These are phyloP conservation scores for Rhizopus arrhizus DNA, from an alignment of 371 early-diverging fungal species.

Conservation along the genomic window DNA sequence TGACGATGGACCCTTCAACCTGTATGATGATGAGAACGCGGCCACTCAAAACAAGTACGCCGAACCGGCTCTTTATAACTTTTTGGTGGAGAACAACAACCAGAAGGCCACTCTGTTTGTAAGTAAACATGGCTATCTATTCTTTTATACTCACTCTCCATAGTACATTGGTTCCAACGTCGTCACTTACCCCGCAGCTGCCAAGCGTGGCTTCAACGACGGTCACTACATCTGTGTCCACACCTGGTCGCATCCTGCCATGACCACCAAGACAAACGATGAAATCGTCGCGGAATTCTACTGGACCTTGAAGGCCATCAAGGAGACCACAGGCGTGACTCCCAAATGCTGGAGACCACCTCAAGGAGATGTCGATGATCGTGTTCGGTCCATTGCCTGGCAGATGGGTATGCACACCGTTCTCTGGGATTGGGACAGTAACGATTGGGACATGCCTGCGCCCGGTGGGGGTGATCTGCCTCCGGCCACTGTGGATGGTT, in stretches of 20 bases:
- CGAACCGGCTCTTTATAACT: slow-evolving; percentile 48
- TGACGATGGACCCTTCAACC: slow-evolving; percentile 41
- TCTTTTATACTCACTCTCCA: slow-evolving; percentile 1
- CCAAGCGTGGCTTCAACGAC: slow-evolving; percentile 29
- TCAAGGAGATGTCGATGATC: slow-evolving; percentile 55
- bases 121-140: slow-evolving; percentile 21
- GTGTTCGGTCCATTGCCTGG: slow-evolving; percentile 56
- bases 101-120: slow-evolving; percentile 38
- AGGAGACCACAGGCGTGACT: slow-evolving; percentile 55
- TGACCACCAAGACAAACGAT: slow-evolving; percentile 57
- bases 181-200: slow-evolving; percentile 29
- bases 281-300: slow-evolving; percentile 64
- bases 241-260: slow-evolving; percentile 61
- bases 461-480: slow-evolving; percentile 42
- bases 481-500: slow-evolving; percentile 18
- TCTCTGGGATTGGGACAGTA: slow-evolving; percentile 38
- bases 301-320: slow-evolving; percentile 55
- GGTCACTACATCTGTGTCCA: slow-evolving; percentile 43
- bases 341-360: slow-evolving; percentile 39
- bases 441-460: slow-evolving; percentile 49
- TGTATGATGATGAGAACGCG: slow-evolving; percentile 7
- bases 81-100: slow-evolving; percentile 28
- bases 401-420: slow-evolving; percentile 54
- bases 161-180: slow-evolving; percentile 35
- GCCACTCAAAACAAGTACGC: slow-evolving; percentile 29